Evolutionary conservation across 192 early-diverging fungal species (phyloP), one percentile per base, ranked within the genome.

Genomic region (Coemansia nantahalensis): DNA sequence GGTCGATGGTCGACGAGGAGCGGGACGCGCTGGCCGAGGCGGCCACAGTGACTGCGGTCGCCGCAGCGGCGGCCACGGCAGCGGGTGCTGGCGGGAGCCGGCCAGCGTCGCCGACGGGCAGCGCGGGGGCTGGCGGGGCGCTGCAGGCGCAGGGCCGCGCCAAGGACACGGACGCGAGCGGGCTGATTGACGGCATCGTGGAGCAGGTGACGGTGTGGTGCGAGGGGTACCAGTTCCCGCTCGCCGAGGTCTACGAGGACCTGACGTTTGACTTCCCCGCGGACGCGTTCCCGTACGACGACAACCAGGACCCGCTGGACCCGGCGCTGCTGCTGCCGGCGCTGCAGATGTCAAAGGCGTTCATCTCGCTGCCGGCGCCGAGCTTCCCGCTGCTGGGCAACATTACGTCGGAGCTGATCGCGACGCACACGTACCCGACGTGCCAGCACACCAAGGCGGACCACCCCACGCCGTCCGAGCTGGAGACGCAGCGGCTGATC

Each of bases 391-490:
- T 86, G 28, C 58, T 90, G 23, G 86, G 85, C 43, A 80, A 84
- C 46, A 76, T 89, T 44, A 87, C 83, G 19, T 79, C 67, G 21
- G 84, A 86, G 49, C 74, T 84, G 37, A 77, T 84, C 10, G 79
- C 83, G n/a, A 82, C 78, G 57, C 87, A 89, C 58, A 79, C 81
- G 56, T 76, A 84, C 46, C 83, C 85, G 17, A 83, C 80, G 18
- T 90, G 88, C 61, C 63, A 84, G 54, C 88, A 90, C 64, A 82
- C 74, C 4, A 82, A 80, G 51, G 75, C 83, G 6, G 80, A 83
- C 31, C 80, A 79, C 39, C 80, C 81, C 51, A 74, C 73, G 50
- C 88, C 88, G 12, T 66, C 79, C 0, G 88, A 90, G 56, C 72
- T 90, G 28, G 88, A 90, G 36, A 63, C 79, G 31, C 84, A 86